phyloP scores from a whole-genome alignment of 169 alveolate species.

The Perkinsus chesapeaki region DNA sequence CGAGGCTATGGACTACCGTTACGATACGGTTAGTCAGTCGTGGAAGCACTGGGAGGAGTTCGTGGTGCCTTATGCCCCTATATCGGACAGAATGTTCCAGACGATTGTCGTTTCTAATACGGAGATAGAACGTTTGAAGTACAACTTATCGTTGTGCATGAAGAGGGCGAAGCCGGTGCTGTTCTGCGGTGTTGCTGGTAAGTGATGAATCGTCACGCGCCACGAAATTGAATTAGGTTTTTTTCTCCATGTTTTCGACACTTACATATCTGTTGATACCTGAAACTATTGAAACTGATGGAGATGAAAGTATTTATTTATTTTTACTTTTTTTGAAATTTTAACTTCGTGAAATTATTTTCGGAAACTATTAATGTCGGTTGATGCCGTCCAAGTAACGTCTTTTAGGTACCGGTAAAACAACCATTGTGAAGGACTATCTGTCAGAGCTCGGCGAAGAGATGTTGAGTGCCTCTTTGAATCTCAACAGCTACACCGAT shows the following conservation, averaged over 20 bases:
- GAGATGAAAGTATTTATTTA: too few relatives aligned
- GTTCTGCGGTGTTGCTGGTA: conserved; percentile 72
- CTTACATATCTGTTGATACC: too few relatives aligned
- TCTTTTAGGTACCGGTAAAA: conserved; percentile 74
- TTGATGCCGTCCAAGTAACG: too few relatives aligned
- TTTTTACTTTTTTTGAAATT: too few relatives aligned
- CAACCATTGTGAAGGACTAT: conserved; percentile 82
- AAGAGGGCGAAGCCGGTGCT: conserved; percentile 69
- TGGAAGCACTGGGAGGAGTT: conserved; percentile 67
- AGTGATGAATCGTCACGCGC: too few relatives aligned
- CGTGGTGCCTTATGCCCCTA: conserved; percentile 53
- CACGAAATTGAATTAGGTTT: too few relatives aligned
- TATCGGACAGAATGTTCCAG: conserved; percentile 52
- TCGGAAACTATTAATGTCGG: too few relatives aligned
- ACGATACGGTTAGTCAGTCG: conserved; percentile 54
- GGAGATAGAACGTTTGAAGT: conserved; percentile 58
- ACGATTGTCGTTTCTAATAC: conserved; percentile 60
- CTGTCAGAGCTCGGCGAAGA: conserved; percentile 67
- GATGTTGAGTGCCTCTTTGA: conserved; percentile 58
- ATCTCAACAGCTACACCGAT: conserved; percentile 82
- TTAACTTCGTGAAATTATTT: too few relatives aligned
- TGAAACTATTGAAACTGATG: too few relatives aligned
- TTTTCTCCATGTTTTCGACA: too few relatives aligned
- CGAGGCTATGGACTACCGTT: conserved; percentile 75
- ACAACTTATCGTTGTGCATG: conserved; percentile 67